These are phyloP conservation scores for Tylopilus plumbeoviolaceoides DNA, from an alignment of 768 basidiomycete genomes.

Conservation along the genomic window DNA sequence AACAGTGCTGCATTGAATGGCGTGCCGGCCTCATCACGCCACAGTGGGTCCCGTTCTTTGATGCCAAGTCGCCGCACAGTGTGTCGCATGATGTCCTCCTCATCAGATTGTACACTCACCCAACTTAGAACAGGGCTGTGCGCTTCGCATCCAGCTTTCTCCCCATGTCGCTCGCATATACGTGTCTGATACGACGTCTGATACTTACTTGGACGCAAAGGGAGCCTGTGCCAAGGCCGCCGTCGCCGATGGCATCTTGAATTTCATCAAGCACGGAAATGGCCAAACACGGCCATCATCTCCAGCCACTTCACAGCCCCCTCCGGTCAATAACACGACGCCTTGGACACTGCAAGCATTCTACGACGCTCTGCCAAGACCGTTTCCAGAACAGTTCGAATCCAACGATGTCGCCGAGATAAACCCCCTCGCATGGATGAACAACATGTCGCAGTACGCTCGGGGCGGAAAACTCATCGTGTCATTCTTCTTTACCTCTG, in stretches of 20 bases:
- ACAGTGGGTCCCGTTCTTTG: slow-evolving; percentile 49
- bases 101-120: background rate
- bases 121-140: slow-evolving; percentile 48
- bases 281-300: slow-evolving; percentile 42
- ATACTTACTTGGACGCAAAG: slow-evolving; percentile 43
- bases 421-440: slow-evolving; percentile 53
- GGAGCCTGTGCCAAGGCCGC: slow-evolving; percentile 52
- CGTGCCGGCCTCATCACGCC: slow-evolving; percentile 48
- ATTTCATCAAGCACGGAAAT: slow-evolving; percentile 55
- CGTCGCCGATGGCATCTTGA: slow-evolving; percentile 48
- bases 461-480: slow-evolving; percentile 44
- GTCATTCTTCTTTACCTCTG: slow-evolving; percentile 43
- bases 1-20: slow-evolving; percentile 53
- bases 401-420: slow-evolving; percentile 46
- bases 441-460: slow-evolving; percentile 47
- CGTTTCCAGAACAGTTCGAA: slow-evolving; percentile 53
- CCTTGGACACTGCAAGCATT: slow-evolving; percentile 50
- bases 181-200: slow-evolving; percentile 44
- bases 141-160: slow-evolving; percentile 51
- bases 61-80: slow-evolving; percentile 44
- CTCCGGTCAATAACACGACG: slow-evolving; percentile 5
- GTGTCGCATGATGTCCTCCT: slow-evolving; percentile 15
- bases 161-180: slow-evolving; percentile 47
- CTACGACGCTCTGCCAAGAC: slow-evolving; percentile 62
- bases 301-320: slow-evolving; percentile 3